Percentiles rank a stretch among this genome's conserved stretches.
Evolutionary conservation across 2,329 filamentous ascomycete species (phyloP).

Genomic region (Fusarium albidum): DNA sequence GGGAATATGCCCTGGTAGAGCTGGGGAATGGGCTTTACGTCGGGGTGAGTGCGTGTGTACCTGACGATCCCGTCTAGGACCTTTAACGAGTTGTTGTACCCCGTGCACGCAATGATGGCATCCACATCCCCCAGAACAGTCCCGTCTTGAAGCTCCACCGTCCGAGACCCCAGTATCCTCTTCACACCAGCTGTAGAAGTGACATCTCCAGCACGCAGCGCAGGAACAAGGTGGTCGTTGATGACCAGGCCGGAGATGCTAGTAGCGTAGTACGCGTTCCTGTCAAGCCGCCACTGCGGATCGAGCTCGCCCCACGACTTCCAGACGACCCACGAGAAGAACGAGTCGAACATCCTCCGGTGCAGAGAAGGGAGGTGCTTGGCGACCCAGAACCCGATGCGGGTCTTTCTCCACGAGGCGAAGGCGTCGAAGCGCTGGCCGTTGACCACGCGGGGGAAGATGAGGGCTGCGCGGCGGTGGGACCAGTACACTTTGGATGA

Average conservation of each 20-base stretch:
- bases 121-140: conserved; percentile 37
- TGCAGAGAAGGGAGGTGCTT: conserved; percentile 23
- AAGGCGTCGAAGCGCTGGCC: conserved; percentile 32
- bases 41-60: conserved; percentile 12
- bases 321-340: conserved; percentile 18
- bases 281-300: conserved; percentile 26
- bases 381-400: conserved; percentile 25
- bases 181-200: conserved; percentile 13
- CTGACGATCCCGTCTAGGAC: conserved; percentile 21
- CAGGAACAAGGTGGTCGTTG: conserved; percentile 31
- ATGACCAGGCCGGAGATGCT: conserved; percentile 24
- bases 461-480: conserved; percentile 33
- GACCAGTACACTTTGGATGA: conserved; percentile 35
- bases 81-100: conserved; percentile 41
- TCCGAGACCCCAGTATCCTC: conserved; percentile 28
- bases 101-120: conserved; percentile 44
- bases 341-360: conserved; percentile 19
- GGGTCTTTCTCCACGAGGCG: conserved; percentile 31
- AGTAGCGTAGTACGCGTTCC: conserved; percentile 16
- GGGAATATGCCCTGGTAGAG: conserved; percentile 54
- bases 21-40: conserved; percentile 38
- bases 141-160: conserved; percentile 38
- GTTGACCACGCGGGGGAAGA: conserved; percentile 31
- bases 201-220: conserved; percentile 19
- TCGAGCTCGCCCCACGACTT: conserved; percentile 29